A percentile compares a stretch with the other conserved stretches of the same genome.
These are phyloP conservation scores for Ambrosia hybrid DNA, from an alignment of 140 eudicot species.

Conservation along the genomic window DNA sequence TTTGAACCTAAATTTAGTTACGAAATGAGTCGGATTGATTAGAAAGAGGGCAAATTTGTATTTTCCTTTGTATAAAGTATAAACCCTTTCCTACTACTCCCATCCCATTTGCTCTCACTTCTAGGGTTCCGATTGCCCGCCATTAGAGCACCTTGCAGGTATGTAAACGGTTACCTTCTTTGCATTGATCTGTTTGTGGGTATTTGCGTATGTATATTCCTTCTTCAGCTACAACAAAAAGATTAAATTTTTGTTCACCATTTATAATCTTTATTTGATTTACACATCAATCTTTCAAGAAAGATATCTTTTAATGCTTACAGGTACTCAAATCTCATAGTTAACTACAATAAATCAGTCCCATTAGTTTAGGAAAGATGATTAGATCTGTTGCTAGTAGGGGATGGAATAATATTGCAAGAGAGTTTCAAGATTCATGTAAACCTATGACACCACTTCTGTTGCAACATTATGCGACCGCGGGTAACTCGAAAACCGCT, in stretches of 20 bases:
- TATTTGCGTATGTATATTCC: background rate
- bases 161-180: background rate
- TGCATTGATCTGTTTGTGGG: background rate
- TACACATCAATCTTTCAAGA: background rate
- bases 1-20: too few species aligned
- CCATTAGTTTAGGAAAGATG: conserved; percentile 20
- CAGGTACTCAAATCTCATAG: background rate
- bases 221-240: background rate
- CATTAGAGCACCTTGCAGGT: background rate
- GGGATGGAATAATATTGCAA: conserved; percentile 13
- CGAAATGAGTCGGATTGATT: too few species aligned
- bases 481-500: conserved; percentile 26
- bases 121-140: conserved; percentile 11
- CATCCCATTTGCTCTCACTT: background rate
- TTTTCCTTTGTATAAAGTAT: background rate
- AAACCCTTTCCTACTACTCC: background rate
- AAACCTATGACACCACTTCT: conserved; percentile 15
- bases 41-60: background rate
- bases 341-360: background rate
- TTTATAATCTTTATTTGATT: background rate
- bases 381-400: conserved; percentile 31
- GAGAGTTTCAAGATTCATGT: conserved; percentile 19
- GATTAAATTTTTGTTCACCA: background rate
- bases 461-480: conserved; percentile 23
- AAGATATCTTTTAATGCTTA: background rate